phyloP scores from a whole-genome alignment of 2,329 filamentous ascomycete species.

The Hymenoscyphus scutula region DNA sequence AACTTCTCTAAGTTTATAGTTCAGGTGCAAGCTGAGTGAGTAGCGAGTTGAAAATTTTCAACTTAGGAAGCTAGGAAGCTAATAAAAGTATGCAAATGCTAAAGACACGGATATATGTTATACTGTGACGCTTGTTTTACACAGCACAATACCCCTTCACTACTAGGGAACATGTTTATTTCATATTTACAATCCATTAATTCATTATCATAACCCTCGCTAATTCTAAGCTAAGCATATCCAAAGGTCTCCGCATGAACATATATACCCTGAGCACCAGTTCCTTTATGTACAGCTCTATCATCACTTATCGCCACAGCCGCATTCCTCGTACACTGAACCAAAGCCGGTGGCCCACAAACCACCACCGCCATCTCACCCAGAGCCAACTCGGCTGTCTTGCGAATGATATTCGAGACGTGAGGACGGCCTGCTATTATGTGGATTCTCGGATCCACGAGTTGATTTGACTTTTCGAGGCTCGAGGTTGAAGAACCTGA shows the following conservation, averaged over 20 bases:
- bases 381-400: slow-evolving; percentile 54
- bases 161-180: too few relatives aligned
- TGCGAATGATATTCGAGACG: slow-evolving; percentile 49
- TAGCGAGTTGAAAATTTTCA: too few relatives aligned
- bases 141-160: too few relatives aligned
- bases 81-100: too few relatives aligned
- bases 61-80: too few relatives aligned
- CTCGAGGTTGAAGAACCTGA: slow-evolving; percentile 17
- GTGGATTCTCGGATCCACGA: slow-evolving; percentile 13
- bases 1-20: too few relatives aligned
- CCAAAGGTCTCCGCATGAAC: slow-evolving; percentile 60
- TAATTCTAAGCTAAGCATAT: slow-evolving; percentile 29
- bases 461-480: slow-evolving; percentile 6
- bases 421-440: slow-evolving; percentile 50
- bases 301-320: slow-evolving; percentile 60
- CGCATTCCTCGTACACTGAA: slow-evolving; percentile 52
- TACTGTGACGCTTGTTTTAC: too few relatives aligned
- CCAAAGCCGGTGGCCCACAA: slow-evolving; percentile 56
- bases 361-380: slow-evolving; percentile 63
- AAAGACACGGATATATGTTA: too few relatives aligned
- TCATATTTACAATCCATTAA: background rate
- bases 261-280: slow-evolving; percentile 61
- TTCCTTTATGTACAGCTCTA: slow-evolving; percentile 63
- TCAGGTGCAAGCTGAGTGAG: too few relatives aligned
- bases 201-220: background rate